Evolutionary conservation across 2,329 filamentous ascomycete species (phyloP).

Genomic region (Cladosporium cucumerinum): DNA sequence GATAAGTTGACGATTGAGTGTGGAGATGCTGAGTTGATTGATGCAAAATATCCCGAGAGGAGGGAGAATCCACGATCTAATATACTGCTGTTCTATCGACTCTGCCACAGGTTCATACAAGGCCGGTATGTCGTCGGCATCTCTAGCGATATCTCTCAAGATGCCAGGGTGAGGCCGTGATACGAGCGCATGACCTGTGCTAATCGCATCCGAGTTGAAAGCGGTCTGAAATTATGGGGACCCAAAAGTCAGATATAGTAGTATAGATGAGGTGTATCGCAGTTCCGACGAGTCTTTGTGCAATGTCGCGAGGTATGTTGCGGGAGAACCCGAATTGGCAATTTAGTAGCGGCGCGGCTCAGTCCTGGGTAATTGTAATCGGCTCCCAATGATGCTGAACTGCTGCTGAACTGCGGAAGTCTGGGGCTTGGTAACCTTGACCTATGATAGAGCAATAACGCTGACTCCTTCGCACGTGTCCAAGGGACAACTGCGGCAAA

Average conservation of each 20-base stretch:
- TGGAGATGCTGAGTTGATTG: not conserved
- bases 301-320: not conserved
- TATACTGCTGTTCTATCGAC: not conserved
- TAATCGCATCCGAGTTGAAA: not conserved
- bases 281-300: not conserved
- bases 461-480: not conserved
- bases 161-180: not conserved
- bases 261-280: not conserved
- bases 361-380: not conserved
- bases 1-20: not conserved
- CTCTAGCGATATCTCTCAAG: not conserved
- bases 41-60: not conserved
- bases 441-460: not conserved
- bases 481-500: not conserved
- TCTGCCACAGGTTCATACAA: not conserved
- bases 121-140: not conserved
- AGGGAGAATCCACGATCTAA: not conserved
- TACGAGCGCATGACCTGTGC: not conserved
- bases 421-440: not conserved
- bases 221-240: not conserved
- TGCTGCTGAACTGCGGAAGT: not conserved
- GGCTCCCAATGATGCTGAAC: not conserved
- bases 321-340: not conserved
- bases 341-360: not conserved
- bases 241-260: not conserved